Base-by-base conservation (phyloP, 2,329 filamentous ascomycete genomes). In the Hymenoscyphus occultus region DNA sequence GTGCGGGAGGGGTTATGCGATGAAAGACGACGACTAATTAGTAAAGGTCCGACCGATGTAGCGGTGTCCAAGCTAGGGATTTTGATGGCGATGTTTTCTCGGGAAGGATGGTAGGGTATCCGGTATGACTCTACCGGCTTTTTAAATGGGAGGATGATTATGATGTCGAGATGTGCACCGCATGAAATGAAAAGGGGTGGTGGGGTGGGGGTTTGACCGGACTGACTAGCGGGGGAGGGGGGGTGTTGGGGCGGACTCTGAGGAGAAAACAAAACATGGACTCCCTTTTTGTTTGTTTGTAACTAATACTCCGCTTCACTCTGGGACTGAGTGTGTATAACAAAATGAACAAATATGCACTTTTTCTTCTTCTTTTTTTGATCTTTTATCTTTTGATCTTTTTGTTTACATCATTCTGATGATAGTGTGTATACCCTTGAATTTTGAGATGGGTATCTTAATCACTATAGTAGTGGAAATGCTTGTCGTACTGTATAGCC, bases 1-100 rank as follows among this genome's bases (percentile, higher is more conserved):
- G 80, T n/a, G 35, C 35, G 9, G 77, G 74, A 45, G 73, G 73
- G 35, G 69, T 75, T 19, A 70, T 72, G 69, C 71, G 71, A 63
- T 75, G 71, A 73, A 60, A 19, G 45, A 62, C 35, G 35, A 31
- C 5, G 39, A 19, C 12, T 57, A 57, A 57, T 32, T 57, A 31
- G n/a, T 3, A 31, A 57, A 39, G 6, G 2, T 7, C 35, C 28
- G 59, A 22, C 35, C 28, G 59, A 22, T n/a, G 28, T 61, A 39
- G 39, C 48, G 39, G 35, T 40, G 16, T 60, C 35, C 35, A 14
- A 32, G 31, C 12, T 14, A 40, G 39, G 40, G 10, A 28, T 61
- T 61, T 48, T 13, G 22, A n/a, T 10, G 31, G n/a, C 28, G 16
- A 39, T 19, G 10, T 32, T 56, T 39, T 57, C 54, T 57, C 16